phyloP scores from a whole-genome alignment of 306 rosid genomes.

The Vigna angularis region DNA sequence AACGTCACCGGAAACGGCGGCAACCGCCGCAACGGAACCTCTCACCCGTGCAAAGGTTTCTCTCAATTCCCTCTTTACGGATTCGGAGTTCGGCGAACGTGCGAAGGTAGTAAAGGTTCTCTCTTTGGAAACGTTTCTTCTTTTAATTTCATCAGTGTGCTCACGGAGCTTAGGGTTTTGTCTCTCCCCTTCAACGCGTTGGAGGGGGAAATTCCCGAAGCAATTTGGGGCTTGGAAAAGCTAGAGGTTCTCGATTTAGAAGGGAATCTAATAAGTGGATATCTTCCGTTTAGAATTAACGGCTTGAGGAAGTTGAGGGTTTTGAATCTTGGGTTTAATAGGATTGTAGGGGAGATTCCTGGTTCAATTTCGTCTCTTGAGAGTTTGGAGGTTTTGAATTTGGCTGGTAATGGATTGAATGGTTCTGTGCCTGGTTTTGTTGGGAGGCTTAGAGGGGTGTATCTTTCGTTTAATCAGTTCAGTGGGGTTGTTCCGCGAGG shows the following conservation, averaged over 20 bases:
- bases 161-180: conserved; percentile 72
- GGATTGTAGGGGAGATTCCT: conserved; percentile 71
- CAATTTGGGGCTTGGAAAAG: conserved; percentile 70
- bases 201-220: conserved; percentile 65
- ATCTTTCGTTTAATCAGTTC: conserved; percentile 67
- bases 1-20: conserved; percentile 76
- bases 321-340: conserved; percentile 81
- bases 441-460: conserved; percentile 68
- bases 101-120: conserved; percentile 53
- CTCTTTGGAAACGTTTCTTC: conserved; percentile 67
- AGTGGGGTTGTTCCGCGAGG: conserved; percentile 66
- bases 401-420: conserved; percentile 70
- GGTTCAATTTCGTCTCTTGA: conserved; percentile 46
- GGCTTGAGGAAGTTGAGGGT: conserved; percentile 62
- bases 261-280: conserved; percentile 70
- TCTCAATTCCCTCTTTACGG: conserved; percentile 76
- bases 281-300: conserved; percentile 45
- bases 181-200: conserved; percentile 78
- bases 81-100: conserved; percentile 67
- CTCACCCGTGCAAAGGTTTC: conserved; percentile 54
- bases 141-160: conserved; percentile 49
- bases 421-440: conserved; percentile 76
- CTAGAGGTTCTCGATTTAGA: conserved; percentile 91
- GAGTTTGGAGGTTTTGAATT: conserved; percentile 72
- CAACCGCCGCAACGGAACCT: conserved; percentile 38